Evolutionary conservation across 108 stramenopile species (phyloP).

Genomic region (Skeletonema grethae): DNA sequence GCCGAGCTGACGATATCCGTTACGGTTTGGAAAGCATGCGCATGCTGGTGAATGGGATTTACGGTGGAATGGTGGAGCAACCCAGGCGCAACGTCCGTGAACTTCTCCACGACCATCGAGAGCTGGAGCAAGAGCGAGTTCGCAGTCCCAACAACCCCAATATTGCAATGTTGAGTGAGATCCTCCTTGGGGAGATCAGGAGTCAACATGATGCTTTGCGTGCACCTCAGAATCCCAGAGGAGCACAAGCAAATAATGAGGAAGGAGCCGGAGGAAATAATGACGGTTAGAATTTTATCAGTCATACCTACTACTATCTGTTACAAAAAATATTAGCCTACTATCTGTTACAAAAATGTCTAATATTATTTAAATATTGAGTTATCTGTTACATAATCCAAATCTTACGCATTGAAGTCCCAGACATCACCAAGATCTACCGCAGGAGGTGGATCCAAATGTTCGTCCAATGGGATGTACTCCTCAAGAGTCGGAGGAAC

Average conservation of each 20-base stretch:
- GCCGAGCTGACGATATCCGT: neutral
- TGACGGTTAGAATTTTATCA: too few relatives aligned
- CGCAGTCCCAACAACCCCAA: neutral
- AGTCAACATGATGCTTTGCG: neutral
- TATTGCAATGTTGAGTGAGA: neutral
- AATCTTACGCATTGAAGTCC: neutral
- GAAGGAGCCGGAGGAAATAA: too few relatives aligned
- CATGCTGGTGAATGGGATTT: neutral
- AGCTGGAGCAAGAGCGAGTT: neutral
- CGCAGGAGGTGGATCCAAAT: constrained; percentile 6
- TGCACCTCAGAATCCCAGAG: too few relatives aligned
- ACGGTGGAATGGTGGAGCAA: neutral
- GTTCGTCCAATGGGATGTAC: constrained; percentile 10
- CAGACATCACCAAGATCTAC: constrained; percentile 10
- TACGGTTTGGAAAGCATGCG: neutral
- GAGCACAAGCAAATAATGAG: too few relatives aligned
- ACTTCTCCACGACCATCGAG: neutral
- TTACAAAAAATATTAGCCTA: too few relatives aligned
- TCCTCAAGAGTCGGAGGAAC: constrained; percentile 14
- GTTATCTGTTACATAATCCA: too few relatives aligned
- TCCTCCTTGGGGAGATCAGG: neutral
- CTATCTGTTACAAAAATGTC: too few relatives aligned
- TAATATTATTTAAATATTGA: too few relatives aligned
- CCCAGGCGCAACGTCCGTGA: neutral
- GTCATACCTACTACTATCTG: too few relatives aligned